These are phyloP conservation scores for Brassica rapa DNA, from an alignment of 345 rosid genomes.

Conservation along the genomic window DNA sequence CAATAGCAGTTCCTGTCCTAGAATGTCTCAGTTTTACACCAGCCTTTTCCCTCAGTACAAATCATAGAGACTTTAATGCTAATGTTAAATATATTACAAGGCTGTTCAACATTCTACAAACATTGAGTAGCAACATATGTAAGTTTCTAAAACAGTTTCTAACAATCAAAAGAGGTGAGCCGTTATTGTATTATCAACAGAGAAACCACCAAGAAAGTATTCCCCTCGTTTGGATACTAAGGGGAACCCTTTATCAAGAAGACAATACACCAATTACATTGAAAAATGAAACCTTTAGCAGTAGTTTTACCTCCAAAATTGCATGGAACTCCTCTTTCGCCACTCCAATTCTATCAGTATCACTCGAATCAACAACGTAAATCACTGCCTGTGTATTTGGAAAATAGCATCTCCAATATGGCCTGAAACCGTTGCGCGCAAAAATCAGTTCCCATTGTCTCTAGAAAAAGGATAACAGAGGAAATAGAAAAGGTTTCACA, in stretches of 20 bases:
- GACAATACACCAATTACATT: neutral
- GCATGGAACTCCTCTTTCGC: slow-evolving; percentile 71
- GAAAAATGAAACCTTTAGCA: slow-evolving; percentile 10
- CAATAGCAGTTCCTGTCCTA: neutral
- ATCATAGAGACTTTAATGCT: neutral
- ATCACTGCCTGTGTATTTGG: slow-evolving; percentile 53
- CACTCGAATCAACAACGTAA: slow-evolving; percentile 66
- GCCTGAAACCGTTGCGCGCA: slow-evolving; percentile 42
- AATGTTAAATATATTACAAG: neutral
- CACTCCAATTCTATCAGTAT: slow-evolving; percentile 53
- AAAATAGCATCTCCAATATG: slow-evolving; percentile 73
- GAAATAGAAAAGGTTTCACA: neutral
- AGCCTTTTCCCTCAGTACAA: neutral
- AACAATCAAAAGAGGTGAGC: neutral
- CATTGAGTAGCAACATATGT: neutral
- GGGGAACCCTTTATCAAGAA: neutral
- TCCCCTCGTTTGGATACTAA: neutral
- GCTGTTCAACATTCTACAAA: neutral
- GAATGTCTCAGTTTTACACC: neutral
- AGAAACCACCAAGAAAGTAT: neutral
- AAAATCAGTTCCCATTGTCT: neutral
- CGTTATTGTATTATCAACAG: neutral
- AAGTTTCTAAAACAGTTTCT: neutral
- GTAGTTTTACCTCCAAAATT: slow-evolving; percentile 52
- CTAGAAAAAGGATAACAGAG: neutral